Evolutionary conservation across 805 yeast species (phyloP), one percentile per base, ranked within the genome.

Genomic region (Candida quercuum): DNA sequence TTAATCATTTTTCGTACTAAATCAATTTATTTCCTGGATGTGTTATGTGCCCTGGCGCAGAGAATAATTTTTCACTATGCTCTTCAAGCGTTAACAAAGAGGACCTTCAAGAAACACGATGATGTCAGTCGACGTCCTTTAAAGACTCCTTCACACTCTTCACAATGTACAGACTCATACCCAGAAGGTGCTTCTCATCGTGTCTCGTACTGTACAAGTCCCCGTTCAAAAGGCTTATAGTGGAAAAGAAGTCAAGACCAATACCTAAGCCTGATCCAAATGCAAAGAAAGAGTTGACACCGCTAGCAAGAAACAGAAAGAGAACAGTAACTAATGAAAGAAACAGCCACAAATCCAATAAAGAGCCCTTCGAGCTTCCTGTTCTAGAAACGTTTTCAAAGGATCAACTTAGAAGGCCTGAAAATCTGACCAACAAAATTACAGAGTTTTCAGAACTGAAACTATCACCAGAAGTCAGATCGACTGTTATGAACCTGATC

Each of bases 401-500:
- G 34, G 40, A 47, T 3, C 56, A 57, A 10, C 45, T 63, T 9
- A 58, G 61, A 36, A 59, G 62, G 7, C 46, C 66, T n/a, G 55
- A 57, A 20, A 69, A 63, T 36, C 47, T 70, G 16, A 64, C 74
- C 18, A 59, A 61, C 14, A 79, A 80, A 49, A 75, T 86, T 32
- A 64, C 68, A 1, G 67, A 74, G 12, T 89, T 88, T 51, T 71
- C 73, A n/a, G 76, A 80, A 38, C 65, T 89, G 41, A 72, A 78
- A 41, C 64, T 91, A 13, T 61, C 80, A 28, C 86, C 89, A 1
- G 68, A 69, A 3, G 82, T 88, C 1, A 66, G 96, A 46, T 64
- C 62, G 0, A 79, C 80, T 4, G 63, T 85, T 53, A 58, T 73
- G 13, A 54, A 70, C 17, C 79, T 81, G 33, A 74, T 86, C 35